phyloP scores from a whole-genome alignment of 2,329 filamentous ascomycete genomes.

The Xylariaceae sp. region DNA sequence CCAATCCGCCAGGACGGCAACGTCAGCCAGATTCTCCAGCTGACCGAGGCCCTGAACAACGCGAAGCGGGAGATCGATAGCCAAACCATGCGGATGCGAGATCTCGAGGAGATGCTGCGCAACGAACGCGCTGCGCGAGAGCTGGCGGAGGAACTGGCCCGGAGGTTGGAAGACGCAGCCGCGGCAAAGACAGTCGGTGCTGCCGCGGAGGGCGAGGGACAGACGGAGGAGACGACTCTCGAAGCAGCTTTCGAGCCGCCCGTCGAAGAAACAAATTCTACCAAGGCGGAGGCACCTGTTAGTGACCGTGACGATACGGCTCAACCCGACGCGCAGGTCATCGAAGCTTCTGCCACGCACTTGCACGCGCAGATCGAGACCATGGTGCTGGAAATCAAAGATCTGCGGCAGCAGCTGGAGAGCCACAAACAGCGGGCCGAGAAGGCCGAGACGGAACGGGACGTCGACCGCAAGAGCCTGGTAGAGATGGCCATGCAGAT shows the following conservation, averaged over 20 bases:
- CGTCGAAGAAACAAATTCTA: conserved; percentile 20
- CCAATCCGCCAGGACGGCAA: conserved; percentile 50
- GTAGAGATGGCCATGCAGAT: conserved; percentile 85
- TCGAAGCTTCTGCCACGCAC: conserved; percentile 29
- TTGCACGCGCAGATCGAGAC: conserved; percentile 66
- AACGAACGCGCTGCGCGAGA: conserved; percentile 78
- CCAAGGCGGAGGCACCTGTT: conserved; percentile 13
- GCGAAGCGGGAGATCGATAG: conserved; percentile 81
- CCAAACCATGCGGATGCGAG: conserved; percentile 72
- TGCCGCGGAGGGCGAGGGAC: conserved; percentile 23
- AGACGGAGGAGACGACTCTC: conserved; percentile 31
- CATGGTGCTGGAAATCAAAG: conserved; percentile 73
- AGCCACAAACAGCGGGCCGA: conserved; percentile 71
- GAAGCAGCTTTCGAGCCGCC: conserved; percentile 41
- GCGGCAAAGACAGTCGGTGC: conserved; percentile 32
- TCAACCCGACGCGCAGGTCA: conserved; percentile 26
- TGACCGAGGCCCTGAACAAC: conserved; percentile 76
- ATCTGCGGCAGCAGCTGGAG: conserved; percentile 73
- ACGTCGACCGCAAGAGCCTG: conserved; percentile 63
- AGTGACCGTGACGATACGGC: conserved; percentile 13
- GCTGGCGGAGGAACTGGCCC: conserved; percentile 74
- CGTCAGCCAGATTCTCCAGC: conserved; percentile 67
- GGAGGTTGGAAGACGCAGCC: conserved; percentile 54
- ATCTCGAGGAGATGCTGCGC: conserved; percentile 69
- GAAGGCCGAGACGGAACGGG: conserved; percentile 69